Percentiles rank a stretch among this genome's conserved stretches.
phyloP scores from a whole-genome alignment of 306 rosid genomes.

The Quercus rubra region DNA sequence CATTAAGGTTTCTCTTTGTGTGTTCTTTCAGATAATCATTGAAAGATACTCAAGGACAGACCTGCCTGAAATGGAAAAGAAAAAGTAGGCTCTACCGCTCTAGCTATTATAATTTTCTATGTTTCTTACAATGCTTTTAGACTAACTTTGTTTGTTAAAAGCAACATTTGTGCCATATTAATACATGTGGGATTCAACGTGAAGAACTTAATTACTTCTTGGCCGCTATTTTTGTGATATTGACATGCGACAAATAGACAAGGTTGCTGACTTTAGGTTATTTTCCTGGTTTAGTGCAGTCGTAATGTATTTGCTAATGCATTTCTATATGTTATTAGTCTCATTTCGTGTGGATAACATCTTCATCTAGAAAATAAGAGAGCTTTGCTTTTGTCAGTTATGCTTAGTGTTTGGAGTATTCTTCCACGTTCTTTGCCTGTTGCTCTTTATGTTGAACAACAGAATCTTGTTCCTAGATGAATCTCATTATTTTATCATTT shows the following conservation, averaged over 20 bases:
- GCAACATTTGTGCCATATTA: neutral
- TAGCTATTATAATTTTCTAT: constrained; percentile 7
- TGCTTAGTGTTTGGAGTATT: neutral
- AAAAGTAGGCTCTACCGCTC: constrained; percentile 37
- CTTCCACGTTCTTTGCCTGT: neutral
- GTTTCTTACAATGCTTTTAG: constrained; percentile 4
- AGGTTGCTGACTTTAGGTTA: neutral
- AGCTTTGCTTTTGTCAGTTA: neutral
- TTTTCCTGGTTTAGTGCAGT: constrained; percentile 1
- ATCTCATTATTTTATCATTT: neutral
- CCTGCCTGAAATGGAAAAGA: constrained; percentile 51
- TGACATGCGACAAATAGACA: neutral
- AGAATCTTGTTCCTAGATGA: neutral
- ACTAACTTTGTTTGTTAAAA: constrained; percentile 2
- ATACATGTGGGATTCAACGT: neutral
- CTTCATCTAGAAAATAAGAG: neutral
- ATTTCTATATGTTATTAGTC: neutral
- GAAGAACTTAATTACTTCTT: neutral
- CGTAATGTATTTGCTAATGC: neutral
- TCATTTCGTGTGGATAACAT: constrained; percentile 1
- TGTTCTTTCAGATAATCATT: constrained; percentile 39
- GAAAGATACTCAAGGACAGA: constrained; percentile 45
- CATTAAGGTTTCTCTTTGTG: constrained; percentile 1
- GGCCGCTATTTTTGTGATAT: neutral
- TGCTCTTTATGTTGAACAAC: neutral